Conservation (phyloP, 2,329 filamentous ascomycete species). For the Xylaria multiplex region DNA sequence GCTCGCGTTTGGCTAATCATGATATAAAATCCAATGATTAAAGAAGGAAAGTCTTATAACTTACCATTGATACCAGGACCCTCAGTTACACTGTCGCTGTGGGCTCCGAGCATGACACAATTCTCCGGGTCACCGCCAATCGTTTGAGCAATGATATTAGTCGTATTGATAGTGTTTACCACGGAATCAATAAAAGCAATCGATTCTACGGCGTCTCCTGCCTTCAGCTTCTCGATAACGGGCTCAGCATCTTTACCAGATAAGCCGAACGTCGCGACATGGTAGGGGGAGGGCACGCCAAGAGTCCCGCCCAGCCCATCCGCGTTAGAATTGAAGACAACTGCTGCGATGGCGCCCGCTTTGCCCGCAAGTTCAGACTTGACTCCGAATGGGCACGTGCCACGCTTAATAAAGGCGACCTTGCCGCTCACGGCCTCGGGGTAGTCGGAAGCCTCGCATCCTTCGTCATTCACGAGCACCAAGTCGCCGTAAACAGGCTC, state of each 20-base stretch:
- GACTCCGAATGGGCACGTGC: conserved; percentile 74
- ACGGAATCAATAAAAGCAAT: conserved; percentile 70
- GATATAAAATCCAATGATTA: background rate
- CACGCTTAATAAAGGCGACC: conserved; percentile 77
- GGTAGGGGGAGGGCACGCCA: conserved; percentile 65
- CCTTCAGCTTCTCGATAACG: conserved; percentile 63
- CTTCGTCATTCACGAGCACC: conserved; percentile 68
- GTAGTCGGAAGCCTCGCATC: conserved; percentile 73
- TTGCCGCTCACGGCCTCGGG: conserved; percentile 66
- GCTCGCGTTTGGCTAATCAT: background rate
- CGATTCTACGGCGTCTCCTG: conserved; percentile 60
- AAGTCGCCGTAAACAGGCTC: conserved; percentile 69
- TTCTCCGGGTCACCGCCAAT: conserved; percentile 66
- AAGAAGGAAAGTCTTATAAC: background rate
- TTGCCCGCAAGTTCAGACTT: conserved; percentile 75
- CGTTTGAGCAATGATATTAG: conserved; percentile 72
- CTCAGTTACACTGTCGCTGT: conserved; percentile 70
- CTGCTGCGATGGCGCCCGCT: conserved; percentile 75
- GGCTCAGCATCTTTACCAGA: conserved; percentile 67
- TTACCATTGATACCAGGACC: conserved; percentile 76
- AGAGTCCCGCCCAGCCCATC: conserved; percentile 74
- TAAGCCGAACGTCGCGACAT: conserved; percentile 76
- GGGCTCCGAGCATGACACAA: conserved; percentile 72
- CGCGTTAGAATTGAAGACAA: conserved; percentile 78
- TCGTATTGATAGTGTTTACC: conserved; percentile 63